Percentiles rank a stretch among this genome's conserved stretches.
Evolutionary conservation across 2,329 filamentous ascomycete species (phyloP).

Genomic region (Fusarium sp.): DNA sequence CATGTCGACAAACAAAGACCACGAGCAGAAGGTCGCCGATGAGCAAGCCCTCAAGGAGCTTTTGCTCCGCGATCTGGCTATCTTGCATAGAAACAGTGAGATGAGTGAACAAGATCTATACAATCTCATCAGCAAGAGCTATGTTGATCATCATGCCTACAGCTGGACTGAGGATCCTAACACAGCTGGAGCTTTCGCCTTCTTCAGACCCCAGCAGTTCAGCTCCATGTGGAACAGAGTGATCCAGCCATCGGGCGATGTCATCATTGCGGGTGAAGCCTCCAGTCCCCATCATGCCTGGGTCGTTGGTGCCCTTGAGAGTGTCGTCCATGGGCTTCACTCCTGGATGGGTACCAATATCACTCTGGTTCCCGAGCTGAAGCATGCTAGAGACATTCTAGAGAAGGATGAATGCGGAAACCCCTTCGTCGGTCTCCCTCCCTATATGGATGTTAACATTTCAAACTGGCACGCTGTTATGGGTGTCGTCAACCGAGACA

Average conservation of each 20-base stretch:
- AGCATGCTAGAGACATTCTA: not conserved
- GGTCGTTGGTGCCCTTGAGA: constrained; percentile 10
- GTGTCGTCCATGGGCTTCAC: not conserved
- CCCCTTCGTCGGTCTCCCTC: constrained; percentile 1
- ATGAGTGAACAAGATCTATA: not conserved
- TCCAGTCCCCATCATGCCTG: constrained; percentile 6
- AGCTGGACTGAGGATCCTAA: constrained; percentile 1
- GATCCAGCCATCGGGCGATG: constrained; percentile 14
- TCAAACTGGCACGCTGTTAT: not conserved
- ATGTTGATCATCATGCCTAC: not conserved
- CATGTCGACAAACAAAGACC: not conserved
- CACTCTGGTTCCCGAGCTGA: not conserved
- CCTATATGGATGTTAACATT: not conserved
- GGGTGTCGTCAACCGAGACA: not conserved
- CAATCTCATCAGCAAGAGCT: not conserved
- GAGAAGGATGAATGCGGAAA: not conserved
- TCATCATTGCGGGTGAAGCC: constrained; percentile 19
- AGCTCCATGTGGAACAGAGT: constrained; percentile 9
- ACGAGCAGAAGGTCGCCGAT: not conserved
- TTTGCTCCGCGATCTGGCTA: not conserved
- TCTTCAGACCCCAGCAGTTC: constrained; percentile 21
- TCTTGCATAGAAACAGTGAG: not conserved
- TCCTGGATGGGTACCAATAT: constrained; percentile 1
- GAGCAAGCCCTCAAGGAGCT: not conserved
- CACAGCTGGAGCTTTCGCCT: constrained; percentile 16